phyloP scores from a whole-genome alignment of 768 basidiomycete species.

The Amanita brunnescens region DNA sequence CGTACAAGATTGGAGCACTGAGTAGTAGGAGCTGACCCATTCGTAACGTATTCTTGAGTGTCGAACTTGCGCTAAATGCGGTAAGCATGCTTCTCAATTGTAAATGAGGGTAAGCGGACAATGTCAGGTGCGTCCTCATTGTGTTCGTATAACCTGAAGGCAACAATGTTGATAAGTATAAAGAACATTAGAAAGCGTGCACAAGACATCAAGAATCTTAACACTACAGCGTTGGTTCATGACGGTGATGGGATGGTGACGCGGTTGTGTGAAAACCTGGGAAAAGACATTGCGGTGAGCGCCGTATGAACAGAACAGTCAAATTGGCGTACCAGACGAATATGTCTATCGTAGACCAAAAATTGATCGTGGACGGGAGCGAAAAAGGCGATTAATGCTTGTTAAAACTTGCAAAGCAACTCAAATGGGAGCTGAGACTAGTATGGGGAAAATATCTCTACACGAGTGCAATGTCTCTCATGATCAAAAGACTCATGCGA shows the following conservation, averaged over 20 bases:
- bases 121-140: conserved; percentile 43
- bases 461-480: too few relatives aligned
- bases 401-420: too few relatives aligned
- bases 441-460: too few relatives aligned
- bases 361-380: conserved; percentile 72
- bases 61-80: too few relatives aligned
- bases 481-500: too few relatives aligned
- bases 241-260: conserved; percentile 71
- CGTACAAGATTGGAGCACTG: too few relatives aligned
- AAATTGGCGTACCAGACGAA: conserved; percentile 61
- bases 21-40: too few relatives aligned
- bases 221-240: conserved; percentile 71
- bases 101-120: conserved; percentile 48
- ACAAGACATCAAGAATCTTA: conserved; percentile 75
- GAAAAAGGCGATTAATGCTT: conserved; percentile 50
- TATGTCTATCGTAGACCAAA: conserved; percentile 59
- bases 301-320: not conserved
- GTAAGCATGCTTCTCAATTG: conserved; percentile 13
- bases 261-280: conserved; percentile 79
- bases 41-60: too few relatives aligned
- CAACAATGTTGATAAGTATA: not conserved
- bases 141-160: conserved; percentile 53
- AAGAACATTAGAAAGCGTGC: conserved; percentile 17
- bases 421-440: too few relatives aligned
- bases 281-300: not conserved